These are phyloP conservation scores for Tuber indicum DNA, from an alignment of 495 filamentous ascomycete species.

Conservation along the genomic window DNA sequence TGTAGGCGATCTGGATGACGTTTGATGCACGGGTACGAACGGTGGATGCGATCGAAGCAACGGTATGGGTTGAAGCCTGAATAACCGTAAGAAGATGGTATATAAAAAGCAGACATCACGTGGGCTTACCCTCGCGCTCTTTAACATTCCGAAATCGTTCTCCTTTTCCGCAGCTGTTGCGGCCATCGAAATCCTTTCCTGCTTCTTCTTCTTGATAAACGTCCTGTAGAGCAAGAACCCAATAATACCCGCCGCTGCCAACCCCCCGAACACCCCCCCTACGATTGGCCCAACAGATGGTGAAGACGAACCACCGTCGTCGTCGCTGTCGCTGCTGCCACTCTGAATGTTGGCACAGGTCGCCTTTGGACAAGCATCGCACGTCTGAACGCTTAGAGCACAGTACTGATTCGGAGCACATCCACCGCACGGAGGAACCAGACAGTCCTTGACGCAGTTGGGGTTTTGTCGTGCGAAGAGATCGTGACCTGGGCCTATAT, in stretches of 20 bases:
- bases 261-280: conserved; percentile 38
- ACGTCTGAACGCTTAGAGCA: conserved; percentile 32
- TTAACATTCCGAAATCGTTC: conserved; percentile 54
- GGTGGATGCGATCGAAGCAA: conserved; percentile 86
- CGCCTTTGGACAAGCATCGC: conserved; percentile 26
- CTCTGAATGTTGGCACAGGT: conserved; percentile 19
- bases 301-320: neutral
- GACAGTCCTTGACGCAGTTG: conserved; percentile 31
- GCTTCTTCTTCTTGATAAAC: conserved; percentile 71
- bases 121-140: conserved; percentile 52
- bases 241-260: conserved; percentile 55
- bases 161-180: conserved; percentile 50
- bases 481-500: conserved; percentile 25
- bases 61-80: conserved; percentile 71
- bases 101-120: neutral
- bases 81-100: conserved; percentile 18
- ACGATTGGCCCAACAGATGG: conserved; percentile 35
- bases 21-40: conserved; percentile 94
- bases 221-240: conserved; percentile 80
- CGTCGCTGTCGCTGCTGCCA: neutral
- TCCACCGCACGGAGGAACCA: conserved; percentile 14
- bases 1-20: conserved; percentile 98
- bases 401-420: conserved; percentile 30
- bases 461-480: conserved; percentile 36
- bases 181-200: conserved; percentile 48